Conservation (phyloP, 2,329 filamentous ascomycete genomes). For the Aspergillus sp. region DNA sequence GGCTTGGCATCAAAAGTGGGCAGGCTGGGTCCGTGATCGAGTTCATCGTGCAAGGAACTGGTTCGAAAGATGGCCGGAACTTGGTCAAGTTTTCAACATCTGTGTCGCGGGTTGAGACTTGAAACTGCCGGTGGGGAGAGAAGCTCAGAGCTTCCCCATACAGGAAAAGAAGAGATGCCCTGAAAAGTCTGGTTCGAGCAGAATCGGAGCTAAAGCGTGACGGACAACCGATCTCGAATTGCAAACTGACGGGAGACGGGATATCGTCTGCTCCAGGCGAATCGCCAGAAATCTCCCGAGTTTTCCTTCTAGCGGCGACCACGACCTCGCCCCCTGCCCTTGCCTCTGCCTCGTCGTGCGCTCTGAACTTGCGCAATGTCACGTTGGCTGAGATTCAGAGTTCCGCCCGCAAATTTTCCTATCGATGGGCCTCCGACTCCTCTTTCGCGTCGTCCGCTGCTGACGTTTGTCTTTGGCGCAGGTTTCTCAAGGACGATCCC, state of each 20-base stretch:
- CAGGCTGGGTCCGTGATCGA: slow-evolving; percentile 5
- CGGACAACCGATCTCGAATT: not conserved
- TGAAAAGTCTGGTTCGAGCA: not conserved
- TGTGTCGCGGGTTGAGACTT: not conserved
- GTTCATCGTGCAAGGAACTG: slow-evolving; percentile 1
- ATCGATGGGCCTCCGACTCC: slow-evolving; percentile 76
- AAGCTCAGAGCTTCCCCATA: not conserved
- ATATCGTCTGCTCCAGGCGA: not conserved
- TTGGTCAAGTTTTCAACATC: not conserved
- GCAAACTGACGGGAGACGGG: not conserved
- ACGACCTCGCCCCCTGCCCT: slow-evolving; percentile 20
- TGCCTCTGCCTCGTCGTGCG: slow-evolving; percentile 14
- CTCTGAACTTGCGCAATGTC: slow-evolving; percentile 71
- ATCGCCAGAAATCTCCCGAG: not conserved
- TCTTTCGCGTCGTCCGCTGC: slow-evolving; percentile 57
- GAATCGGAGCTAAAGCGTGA: not conserved
- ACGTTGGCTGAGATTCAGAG: slow-evolving; percentile 74
- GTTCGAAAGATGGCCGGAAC: not conserved
- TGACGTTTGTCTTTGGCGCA: slow-evolving; percentile 40
- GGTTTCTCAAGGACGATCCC: slow-evolving; percentile 80
- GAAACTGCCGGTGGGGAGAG: slow-evolving; percentile 9
- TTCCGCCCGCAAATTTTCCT: slow-evolving; percentile 78
- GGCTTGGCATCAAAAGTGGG: slow-evolving; percentile 12
- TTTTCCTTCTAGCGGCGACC: slow-evolving; percentile 27
- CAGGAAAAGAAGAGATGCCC: slow-evolving; percentile 8